phyloP scores from a whole-genome alignment of 441 rosid species.

The Metrosideros polymorpha region DNA sequence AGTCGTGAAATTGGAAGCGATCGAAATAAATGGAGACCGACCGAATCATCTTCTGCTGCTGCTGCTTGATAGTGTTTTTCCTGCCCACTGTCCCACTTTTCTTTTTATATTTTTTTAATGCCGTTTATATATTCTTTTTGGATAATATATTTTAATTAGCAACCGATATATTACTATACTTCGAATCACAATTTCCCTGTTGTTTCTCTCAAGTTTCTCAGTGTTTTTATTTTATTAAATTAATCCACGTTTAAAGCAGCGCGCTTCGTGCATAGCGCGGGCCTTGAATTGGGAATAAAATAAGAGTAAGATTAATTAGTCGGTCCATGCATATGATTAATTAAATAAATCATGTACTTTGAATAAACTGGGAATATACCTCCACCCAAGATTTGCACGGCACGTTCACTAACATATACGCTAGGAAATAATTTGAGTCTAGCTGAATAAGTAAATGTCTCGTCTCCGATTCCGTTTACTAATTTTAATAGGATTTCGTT shows the following conservation, averaged over 20 bases:
- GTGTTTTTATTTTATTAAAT: not conserved
- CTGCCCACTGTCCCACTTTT: not conserved
- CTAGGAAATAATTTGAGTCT: not conserved
- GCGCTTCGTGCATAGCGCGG: not conserved
- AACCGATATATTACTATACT: not conserved
- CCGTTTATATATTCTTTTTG: not conserved
- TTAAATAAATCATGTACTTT: not conserved
- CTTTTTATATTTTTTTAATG: not conserved
- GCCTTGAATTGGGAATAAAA: not conserved
- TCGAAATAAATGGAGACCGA: not conserved
- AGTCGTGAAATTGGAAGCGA: not conserved
- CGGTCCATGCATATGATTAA: not conserved
- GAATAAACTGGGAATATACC: not conserved
- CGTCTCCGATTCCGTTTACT: not conserved
- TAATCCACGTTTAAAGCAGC: not conserved
- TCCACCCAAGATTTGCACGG: not conserved
- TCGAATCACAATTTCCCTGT: not conserved
- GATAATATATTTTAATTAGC: not conserved
- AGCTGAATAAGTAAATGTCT: not conserved
- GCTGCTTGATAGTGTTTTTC: not conserved
- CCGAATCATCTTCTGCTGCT: no score
- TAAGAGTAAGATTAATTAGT: not conserved
- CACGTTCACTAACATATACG: not conserved
- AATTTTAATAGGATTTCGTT: not conserved
- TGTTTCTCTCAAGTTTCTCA: not conserved